Conservation (phyloP, 176 grass and related monocot species). For the Zea mays region Zm-B73-REFERENCE-NAM-5.0 NC_050096.1:74922001-74922500, state of each 20-base stretch:
- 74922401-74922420: no score
- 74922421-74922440: no score
- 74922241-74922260: no score
- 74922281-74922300: no score
- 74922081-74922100: conserved; percentile 36
- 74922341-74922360: conserved; percentile 44
- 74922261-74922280: no score
- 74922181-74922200: conserved; percentile 37
- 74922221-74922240: no score
- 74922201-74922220: conserved; percentile 60
- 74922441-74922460: no score
- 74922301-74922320: no score
- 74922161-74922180: conserved; percentile 33
- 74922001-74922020: no score
- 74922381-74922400: conserved; percentile 28
- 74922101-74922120: conserved; percentile 20
- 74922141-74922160: conserved; percentile 36
- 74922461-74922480: no score
- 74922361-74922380: conserved; percentile 51
- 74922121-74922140: conserved; percentile 29
- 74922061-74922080: conserved; percentile 44
- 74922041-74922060: conserved; percentile 53
- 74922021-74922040: conserved; percentile 25
- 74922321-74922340: conserved; percentile 24
- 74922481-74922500: no score